Evolutionary conservation across 2,329 filamentous ascomycete genomes (phyloP).

Genomic region (Metarhizium humberi): DNA sequence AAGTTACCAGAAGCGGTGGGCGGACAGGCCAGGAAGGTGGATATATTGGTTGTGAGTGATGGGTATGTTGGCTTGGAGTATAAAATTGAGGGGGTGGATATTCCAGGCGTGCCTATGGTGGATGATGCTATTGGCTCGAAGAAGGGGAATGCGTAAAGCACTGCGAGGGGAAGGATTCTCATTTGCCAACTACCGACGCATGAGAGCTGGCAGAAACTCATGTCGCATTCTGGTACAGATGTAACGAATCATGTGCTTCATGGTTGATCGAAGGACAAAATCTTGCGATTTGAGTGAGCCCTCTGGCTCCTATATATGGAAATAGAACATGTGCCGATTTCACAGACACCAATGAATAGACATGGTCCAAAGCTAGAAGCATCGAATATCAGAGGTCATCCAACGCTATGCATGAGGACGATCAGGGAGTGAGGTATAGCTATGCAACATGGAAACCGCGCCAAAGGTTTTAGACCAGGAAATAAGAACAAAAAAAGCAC

Average conservation of each 20-base stretch:
- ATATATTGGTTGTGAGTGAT: slow-evolving; percentile 76
- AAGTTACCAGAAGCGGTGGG: slow-evolving; percentile 44
- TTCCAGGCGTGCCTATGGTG: slow-evolving; percentile 40
- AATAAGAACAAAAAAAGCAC: background rate
- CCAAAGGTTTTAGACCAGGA: background rate
- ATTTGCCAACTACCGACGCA: no score
- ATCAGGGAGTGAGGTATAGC: background rate
- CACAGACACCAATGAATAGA: background rate
- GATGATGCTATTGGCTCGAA: slow-evolving; percentile 36
- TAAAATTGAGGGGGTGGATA: slow-evolving; percentile 35
- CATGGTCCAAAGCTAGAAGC: background rate
- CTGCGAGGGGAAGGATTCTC: background rate
- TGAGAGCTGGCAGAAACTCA: no score
- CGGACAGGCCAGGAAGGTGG: slow-evolving; percentile 50
- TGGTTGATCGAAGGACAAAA: no score
- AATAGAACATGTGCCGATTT: background rate
- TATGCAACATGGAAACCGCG: background rate
- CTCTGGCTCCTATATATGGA: background rate
- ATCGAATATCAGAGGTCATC: background rate
- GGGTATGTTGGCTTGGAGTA: slow-evolving; percentile 70
- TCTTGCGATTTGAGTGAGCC: background rate
- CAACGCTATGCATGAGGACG: background rate
- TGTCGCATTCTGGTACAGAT: background rate
- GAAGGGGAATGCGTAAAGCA: background rate
- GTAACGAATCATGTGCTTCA: background rate